Percentiles rank a stretch among this genome's conserved stretches.
phyloP scores from a whole-genome alignment of 495 filamentous ascomycete species.

The Bathelium albidoporum region DNA sequence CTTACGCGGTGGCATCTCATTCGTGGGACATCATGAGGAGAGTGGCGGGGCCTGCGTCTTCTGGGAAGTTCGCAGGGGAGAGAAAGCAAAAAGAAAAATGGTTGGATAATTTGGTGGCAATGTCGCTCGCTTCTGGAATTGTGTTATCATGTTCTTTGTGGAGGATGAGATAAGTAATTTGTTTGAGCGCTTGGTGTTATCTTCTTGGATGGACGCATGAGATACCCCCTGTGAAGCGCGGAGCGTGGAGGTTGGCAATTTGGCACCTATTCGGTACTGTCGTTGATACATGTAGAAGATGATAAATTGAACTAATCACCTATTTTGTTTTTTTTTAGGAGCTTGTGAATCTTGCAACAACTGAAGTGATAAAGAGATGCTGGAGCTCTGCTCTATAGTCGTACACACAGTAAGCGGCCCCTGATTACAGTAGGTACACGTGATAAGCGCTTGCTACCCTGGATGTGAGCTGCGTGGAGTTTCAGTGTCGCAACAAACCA shows the following conservation, averaged over 20 bases:
- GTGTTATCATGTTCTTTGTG: neutral
- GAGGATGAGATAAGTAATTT: neutral
- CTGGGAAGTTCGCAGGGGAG: neutral
- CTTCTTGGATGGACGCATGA: neutral
- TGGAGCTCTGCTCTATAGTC: too few species aligned
- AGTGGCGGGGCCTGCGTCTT: too few species aligned
- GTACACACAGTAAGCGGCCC: too few species aligned
- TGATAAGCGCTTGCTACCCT: neutral
- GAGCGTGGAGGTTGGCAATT: constrained; percentile 1
- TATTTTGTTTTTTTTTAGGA: too few species aligned
- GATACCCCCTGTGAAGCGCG: constrained; percentile 3
- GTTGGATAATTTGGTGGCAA: too few species aligned
- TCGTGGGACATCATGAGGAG: neutral
- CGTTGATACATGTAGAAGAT: constrained; percentile 2
- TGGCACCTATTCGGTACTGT: neutral
- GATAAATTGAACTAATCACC: too few species aligned
- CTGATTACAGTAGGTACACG: neutral
- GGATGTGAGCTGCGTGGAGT: neutral
- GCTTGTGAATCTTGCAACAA: too few species aligned
- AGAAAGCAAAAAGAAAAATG: constrained; percentile 13
- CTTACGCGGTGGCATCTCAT: constrained; percentile 6
- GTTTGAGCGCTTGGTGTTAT: neutral
- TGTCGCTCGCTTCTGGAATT: constrained; percentile 10
- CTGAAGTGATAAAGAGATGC: too few species aligned
- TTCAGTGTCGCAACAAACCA: neutral